Percentiles rank a stretch among this genome's conserved stretches.
phyloP scores from a whole-genome alignment of 768 basidiomycete genomes.

The Sporobolomyces roseus region DNA sequence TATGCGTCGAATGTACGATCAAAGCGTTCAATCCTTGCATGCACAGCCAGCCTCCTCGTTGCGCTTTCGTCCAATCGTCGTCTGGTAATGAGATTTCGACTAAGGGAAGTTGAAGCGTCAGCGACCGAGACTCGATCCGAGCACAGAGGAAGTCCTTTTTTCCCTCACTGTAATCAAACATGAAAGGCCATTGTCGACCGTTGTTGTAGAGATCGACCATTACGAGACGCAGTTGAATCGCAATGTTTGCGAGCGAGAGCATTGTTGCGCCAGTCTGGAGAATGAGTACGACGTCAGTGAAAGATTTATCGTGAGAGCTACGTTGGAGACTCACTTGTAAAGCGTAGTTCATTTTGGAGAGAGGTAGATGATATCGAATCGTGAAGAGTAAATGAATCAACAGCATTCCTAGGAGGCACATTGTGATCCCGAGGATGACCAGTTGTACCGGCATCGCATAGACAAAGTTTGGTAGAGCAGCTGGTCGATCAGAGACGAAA shows the following conservation, averaged over 20 bases:
- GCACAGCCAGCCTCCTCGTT: slow-evolving; percentile 73
- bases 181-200: slow-evolving; percentile 71
- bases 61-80: slow-evolving; percentile 59
- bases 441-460: slow-evolving; percentile 88
- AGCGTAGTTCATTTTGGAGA: slow-evolving; percentile 85
- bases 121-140: no score
- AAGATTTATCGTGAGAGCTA: no score
- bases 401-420: slow-evolving; percentile 78
- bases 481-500: slow-evolving; percentile 2
- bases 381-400: slow-evolving; percentile 92
- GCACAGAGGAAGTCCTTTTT: no score
- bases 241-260: slow-evolving; percentile 70
- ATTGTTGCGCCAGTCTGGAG: slow-evolving; percentile 60
- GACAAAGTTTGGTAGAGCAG: slow-evolving; percentile 67
- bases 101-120: slow-evolving; percentile 28
- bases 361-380: slow-evolving; percentile 89
- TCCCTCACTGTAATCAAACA: slow-evolving; percentile 87
- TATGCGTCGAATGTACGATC: slow-evolving; percentile 80
- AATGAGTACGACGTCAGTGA: no score
- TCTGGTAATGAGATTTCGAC: slow-evolving; percentile 37
- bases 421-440: slow-evolving; percentile 73
- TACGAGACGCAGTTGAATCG: slow-evolving; percentile 73
- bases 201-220: slow-evolving; percentile 18
- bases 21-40: slow-evolving; percentile 82
- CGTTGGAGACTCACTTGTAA: slow-evolving; percentile 60